phyloP scores from a whole-genome alignment of 1,284 basidiomycete species.

The Malassezia sympodialis region DNA sequence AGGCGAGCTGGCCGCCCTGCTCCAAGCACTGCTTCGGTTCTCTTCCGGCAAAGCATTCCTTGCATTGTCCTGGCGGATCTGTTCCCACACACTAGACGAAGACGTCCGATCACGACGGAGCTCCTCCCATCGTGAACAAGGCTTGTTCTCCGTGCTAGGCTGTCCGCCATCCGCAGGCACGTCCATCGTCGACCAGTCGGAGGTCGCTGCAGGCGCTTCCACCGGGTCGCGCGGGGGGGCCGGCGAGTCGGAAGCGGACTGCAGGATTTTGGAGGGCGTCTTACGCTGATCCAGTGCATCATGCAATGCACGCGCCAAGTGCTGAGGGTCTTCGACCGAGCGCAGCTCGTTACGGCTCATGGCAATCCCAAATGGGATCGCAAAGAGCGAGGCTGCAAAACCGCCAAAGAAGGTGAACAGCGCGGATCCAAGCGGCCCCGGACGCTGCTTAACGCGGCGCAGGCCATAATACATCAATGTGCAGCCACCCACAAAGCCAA shows the following conservation, averaged over 20 bases:
- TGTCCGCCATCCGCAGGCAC: neutral
- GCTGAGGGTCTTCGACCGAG: constrained; percentile 12
- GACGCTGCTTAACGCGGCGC: neutral
- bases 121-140: constrained; percentile 13
- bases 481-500: constrained; percentile 10
- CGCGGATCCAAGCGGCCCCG: neutral
- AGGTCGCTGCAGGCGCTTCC: constrained; percentile 1
- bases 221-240: neutral
- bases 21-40: neutral
- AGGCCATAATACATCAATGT: constrained; percentile 4
- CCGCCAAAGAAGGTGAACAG: constrained; percentile 10
- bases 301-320: constrained; percentile 10
- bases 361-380: constrained; percentile 11
- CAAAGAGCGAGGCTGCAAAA: constrained; percentile 10
- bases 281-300: constrained; percentile 12
- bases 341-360: constrained; percentile 11
- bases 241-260: neutral
- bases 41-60: neutral
- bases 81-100: constrained; percentile 12
- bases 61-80: constrained; percentile 10
- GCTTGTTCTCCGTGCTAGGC: neutral
- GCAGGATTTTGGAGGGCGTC: neutral
- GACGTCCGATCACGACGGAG: constrained; percentile 11
- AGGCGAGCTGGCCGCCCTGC: neutral
- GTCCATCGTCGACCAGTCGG: constrained; percentile 11